phyloP scores from a whole-genome alignment of 2,329 filamentous ascomycete species.

The Endothia cerciana region DNA sequence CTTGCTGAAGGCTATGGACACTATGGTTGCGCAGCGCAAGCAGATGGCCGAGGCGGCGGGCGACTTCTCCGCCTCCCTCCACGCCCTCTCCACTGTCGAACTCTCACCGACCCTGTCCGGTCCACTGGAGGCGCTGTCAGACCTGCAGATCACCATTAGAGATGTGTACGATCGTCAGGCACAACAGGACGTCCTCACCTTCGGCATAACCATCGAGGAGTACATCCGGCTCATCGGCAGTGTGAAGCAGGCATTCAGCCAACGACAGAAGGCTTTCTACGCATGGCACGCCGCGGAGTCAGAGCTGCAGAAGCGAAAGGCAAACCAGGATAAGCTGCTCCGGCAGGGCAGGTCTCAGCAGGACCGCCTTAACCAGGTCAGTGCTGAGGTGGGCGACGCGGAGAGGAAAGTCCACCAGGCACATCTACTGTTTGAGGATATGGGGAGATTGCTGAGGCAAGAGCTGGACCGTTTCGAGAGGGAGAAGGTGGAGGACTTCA shows the following conservation, averaged over 20 bases:
- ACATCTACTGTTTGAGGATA: conserved; percentile 90
- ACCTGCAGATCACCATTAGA: conserved; percentile 89
- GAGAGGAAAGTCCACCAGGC: conserved; percentile 93
- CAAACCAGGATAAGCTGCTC: conserved; percentile 90
- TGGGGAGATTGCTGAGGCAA: conserved; percentile 88
- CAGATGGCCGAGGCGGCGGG: conserved; percentile 90
- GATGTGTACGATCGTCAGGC: conserved; percentile 97
- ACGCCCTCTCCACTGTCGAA: conserved; percentile 89
- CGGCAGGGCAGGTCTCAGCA: conserved; percentile 95
- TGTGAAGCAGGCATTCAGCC: conserved; percentile 89
- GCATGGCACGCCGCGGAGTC: conserved; percentile 91
- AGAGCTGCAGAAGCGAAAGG: conserved; percentile 87
- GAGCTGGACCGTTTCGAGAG: conserved; percentile 93
- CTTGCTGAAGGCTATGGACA: conserved; percentile 90
- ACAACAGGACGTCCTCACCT: conserved; percentile 92
- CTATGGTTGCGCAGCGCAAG: conserved; percentile 89
- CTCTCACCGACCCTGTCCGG: conserved; percentile 86
- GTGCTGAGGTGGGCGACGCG: conserved; percentile 91
- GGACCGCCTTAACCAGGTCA: conserved; percentile 89
- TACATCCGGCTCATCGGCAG: conserved; percentile 96
- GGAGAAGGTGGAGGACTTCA: conserved; percentile 99
- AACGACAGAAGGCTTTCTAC: conserved; percentile 94
- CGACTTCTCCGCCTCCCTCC: conserved; percentile 92
- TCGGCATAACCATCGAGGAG: conserved; percentile 97
- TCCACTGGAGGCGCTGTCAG: conserved; percentile 87